A percentile compares a stretch with the other conserved stretches of the same genome.
phyloP scores from a whole-genome alignment of 108 stramenopile genomes.

The Cyclotella cryptica region DNA sequence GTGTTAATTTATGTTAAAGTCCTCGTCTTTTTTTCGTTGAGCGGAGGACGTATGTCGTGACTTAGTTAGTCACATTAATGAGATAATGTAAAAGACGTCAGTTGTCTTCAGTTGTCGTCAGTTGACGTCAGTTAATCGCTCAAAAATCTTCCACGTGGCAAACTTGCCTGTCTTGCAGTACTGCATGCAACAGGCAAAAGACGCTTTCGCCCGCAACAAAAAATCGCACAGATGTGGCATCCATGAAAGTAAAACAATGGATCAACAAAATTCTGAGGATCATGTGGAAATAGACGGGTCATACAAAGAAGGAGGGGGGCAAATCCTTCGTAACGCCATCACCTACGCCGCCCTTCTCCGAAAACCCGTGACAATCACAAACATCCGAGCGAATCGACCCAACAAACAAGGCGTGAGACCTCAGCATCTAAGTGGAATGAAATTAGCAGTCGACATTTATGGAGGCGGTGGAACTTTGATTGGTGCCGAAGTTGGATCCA shows the following conservation, averaged over 20 bases:
- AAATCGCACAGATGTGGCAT: too few species aligned
- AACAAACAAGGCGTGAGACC: conserved; percentile 59
- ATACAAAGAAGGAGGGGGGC: conserved; percentile 77
- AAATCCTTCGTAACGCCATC: conserved; percentile 70
- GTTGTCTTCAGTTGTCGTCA: too few species aligned
- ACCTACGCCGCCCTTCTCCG: conserved; percentile 60
- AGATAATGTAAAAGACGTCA: too few species aligned
- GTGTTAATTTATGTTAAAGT: too few species aligned
- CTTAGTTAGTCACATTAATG: too few species aligned
- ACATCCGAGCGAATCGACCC: conserved; percentile 60
- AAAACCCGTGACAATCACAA: conserved; percentile 44
- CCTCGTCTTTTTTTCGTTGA: too few species aligned
- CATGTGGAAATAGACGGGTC: conserved; percentile 62
- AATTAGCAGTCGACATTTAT: conserved; percentile 47
- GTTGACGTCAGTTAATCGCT: too few species aligned
- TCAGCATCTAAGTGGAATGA: conserved; percentile 62
- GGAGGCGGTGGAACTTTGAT: conserved; percentile 37
- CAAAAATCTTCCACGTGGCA: too few species aligned
- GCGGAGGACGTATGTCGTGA: too few species aligned
- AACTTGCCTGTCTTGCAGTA: too few species aligned
- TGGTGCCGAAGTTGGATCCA: conserved; percentile 50
- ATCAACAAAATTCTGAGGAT: background rate
- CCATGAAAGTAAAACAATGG: background rate
- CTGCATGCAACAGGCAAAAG: too few species aligned
- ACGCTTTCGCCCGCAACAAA: too few species aligned